These are phyloP conservation scores for Firmiana major DNA, from an alignment of 345 rosid genomes.

Conservation along the genomic window DNA sequence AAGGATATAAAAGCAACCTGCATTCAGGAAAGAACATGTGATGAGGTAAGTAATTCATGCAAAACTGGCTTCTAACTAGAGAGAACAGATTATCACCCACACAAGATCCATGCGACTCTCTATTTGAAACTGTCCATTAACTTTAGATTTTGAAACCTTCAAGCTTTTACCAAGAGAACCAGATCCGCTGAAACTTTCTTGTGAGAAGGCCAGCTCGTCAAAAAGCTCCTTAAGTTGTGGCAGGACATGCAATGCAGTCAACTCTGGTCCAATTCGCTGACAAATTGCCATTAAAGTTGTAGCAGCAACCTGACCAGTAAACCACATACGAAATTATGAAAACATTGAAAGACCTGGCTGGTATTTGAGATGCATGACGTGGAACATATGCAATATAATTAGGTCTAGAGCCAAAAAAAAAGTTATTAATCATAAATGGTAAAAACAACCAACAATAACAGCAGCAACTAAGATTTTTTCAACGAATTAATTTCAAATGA, in stretches of 20 bases:
- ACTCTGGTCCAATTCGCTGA: slow-evolving; percentile 86
- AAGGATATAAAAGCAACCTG: slow-evolving; percentile 92
- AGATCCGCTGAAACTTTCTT: slow-evolving; percentile 42
- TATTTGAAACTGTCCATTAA: slow-evolving; percentile 53
- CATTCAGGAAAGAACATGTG: slow-evolving; percentile 12
- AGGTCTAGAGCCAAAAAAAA: not conserved
- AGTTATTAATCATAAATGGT: not conserved
- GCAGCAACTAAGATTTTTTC: no score
- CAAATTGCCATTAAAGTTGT: slow-evolving; percentile 66
- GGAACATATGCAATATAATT: not conserved
- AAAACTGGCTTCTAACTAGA: slow-evolving; percentile 10
- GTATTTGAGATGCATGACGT: slow-evolving; percentile 4
- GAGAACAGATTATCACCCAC: slow-evolving; percentile 50
- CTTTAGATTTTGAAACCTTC: slow-evolving; percentile 39
- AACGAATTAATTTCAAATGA: no score
- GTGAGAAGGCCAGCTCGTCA: slow-evolving; percentile 94
- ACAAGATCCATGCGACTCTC: slow-evolving; percentile 86
- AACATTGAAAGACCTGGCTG: slow-evolving; percentile 3
- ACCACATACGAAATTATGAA: not conserved
- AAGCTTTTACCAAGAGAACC: slow-evolving; percentile 46
- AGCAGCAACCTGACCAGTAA: slow-evolving; percentile 67
- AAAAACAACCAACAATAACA: not conserved
- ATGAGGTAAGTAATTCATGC: slow-evolving; percentile 17
- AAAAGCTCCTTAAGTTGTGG: slow-evolving; percentile 90
- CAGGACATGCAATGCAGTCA: slow-evolving; percentile 78